Percentiles rank a stretch among this genome's conserved stretches.
Conservation (phyloP, 2,329 filamentous ascomycete genomes). For the Conoideocrella luteorostrata region DNA sequence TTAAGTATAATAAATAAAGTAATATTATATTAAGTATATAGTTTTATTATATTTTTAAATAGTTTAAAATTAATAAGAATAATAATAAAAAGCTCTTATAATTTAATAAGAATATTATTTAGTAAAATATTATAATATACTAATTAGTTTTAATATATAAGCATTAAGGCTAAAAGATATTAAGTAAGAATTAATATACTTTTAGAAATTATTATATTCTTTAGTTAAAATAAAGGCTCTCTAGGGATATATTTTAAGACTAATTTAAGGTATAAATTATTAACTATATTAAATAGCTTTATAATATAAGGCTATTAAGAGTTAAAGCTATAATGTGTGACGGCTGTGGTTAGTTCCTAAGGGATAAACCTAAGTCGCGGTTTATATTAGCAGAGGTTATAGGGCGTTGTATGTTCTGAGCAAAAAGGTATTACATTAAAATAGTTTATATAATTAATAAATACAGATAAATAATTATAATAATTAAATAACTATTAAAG, state of each 20-base stretch:
- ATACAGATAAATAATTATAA: no score
- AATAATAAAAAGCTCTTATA: conserved; percentile 56
- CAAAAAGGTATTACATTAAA: no score
- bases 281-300: conserved; percentile 4
- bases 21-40: conserved; percentile 81
- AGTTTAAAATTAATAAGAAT: conserved; percentile 90
- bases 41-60: conserved; percentile 88
- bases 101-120: conserved; percentile 79
- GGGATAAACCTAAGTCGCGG: no score
- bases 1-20: conserved; percentile 86
- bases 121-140: conserved; percentile 93
- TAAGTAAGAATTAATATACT: conserved; percentile 11
- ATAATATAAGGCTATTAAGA: conserved; percentile 13
- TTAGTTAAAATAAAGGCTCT: conserved; percentile 7
- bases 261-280: conserved; percentile 5
- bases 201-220: conserved; percentile 10
- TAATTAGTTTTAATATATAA: conserved; percentile 39
- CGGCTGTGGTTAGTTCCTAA: no score
- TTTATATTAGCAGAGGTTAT: no score
- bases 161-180: conserved; percentile 12
- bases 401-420: no score
- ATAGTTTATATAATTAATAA: no score
- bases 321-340: conserved; percentile 7
- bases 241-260: conserved; percentile 11
- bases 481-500: no score